These are phyloP conservation scores for Effrenium voratum DNA, from an alignment of 73 alveolate genomes.

Conservation along the genomic window DNA sequence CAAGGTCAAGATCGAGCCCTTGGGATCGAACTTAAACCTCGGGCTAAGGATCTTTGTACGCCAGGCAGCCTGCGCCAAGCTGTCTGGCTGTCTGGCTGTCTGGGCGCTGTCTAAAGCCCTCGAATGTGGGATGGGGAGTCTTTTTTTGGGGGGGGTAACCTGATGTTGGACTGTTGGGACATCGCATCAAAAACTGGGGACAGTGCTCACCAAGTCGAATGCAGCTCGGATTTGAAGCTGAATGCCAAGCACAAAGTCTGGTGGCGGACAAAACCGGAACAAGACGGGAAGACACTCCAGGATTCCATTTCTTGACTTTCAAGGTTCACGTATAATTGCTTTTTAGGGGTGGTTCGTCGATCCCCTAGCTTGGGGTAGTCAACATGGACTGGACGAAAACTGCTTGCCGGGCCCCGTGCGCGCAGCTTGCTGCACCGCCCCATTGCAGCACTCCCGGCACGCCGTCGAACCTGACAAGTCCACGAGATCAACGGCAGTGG, in stretches of 20 bases:
- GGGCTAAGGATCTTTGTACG: background rate
- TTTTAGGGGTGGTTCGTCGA: too few relatives aligned
- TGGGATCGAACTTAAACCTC: slow-evolving; percentile 83
- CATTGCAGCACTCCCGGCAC: slow-evolving; percentile 91
- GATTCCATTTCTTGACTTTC: too few relatives aligned
- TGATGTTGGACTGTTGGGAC: background rate
- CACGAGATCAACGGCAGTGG: too few relatives aligned
- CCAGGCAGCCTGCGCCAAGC: background rate
- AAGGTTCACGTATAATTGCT: too few relatives aligned
- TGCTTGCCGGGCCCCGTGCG: slow-evolving; percentile 1
- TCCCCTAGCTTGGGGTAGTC: background rate
- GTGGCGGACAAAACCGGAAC: too few relatives aligned
- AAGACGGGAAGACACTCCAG: too few relatives aligned
- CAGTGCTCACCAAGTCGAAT: too few relatives aligned
- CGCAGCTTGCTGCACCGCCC: slow-evolving; percentile 94
- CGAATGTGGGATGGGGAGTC: background rate
- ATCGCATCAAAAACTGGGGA: too few relatives aligned
- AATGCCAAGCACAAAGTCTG: too few relatives aligned
- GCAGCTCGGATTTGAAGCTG: too few relatives aligned
- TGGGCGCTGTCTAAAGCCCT: background rate
- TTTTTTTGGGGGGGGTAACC: background rate
- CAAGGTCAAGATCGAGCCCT: slow-evolving; percentile 41
- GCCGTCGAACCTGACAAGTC: slow-evolving; percentile 58
- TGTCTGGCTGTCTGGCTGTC: background rate
- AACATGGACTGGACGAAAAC: background rate